Evolutionary conservation across 768 basidiomycete species (phyloP).

Genomic region (Boletellus ananas): DNA sequence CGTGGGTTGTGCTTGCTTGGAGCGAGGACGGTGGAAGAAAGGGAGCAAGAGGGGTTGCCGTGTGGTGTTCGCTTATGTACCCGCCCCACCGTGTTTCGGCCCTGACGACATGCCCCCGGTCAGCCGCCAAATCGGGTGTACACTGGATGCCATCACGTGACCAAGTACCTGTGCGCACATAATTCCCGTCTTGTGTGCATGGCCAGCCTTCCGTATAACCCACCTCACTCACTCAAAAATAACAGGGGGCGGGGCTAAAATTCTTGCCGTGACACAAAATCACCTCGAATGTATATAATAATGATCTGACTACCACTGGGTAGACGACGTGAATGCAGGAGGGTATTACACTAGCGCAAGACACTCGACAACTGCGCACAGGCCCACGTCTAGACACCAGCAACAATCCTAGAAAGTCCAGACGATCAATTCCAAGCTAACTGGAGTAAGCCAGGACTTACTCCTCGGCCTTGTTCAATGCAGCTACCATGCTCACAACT

Average conservation of each 20-base stretch:
- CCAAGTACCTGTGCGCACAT: not conserved
- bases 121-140: slow-evolving; percentile 10
- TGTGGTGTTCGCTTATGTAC: slow-evolving; percentile 26
- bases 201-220: too few species aligned
- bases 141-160: not conserved
- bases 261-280: too few species aligned
- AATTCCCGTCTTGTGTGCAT: not conserved
- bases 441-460: slow-evolving; percentile 50
- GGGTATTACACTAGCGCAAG: slow-evolving; percentile 30
- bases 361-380: not conserved
- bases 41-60: slow-evolving; percentile 17
- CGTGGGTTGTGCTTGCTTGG: not conserved
- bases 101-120: slow-evolving; percentile 23
- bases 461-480: slow-evolving; percentile 97
- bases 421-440: slow-evolving; percentile 9
- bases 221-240: not conserved
- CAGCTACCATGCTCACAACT: slow-evolving; percentile 87
- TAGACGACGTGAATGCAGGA: slow-evolving; percentile 20
- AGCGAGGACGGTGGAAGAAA: slow-evolving; percentile 6
- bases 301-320: slow-evolving; percentile 16
- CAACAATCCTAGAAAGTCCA: slow-evolving; percentile 48
- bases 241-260: not conserved
- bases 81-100: not conserved
- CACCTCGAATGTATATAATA: not conserved
- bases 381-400: slow-evolving; percentile 45